Conservation (phyloP, 176 grass and related monocot species). For the Otatea glauca region DNA sequence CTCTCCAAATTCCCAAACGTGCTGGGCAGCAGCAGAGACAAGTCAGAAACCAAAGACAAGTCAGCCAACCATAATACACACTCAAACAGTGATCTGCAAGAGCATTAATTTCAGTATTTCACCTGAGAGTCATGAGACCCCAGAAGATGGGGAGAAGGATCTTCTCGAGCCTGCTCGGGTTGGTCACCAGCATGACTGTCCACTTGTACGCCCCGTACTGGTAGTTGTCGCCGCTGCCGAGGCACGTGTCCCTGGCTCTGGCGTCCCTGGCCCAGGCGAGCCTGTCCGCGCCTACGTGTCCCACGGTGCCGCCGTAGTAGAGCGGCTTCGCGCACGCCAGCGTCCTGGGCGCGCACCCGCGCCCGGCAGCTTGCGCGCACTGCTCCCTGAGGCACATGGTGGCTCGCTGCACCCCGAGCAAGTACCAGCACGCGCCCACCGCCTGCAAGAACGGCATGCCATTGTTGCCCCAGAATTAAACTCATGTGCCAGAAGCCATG, state of each 20-base stretch:
- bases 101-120: too few species aligned
- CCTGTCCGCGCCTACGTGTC: slow-evolving; percentile 20
- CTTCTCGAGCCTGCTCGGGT: slow-evolving; percentile 76
- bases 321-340: slow-evolving; percentile 64
- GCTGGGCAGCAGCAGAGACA: slow-evolving; percentile 39
- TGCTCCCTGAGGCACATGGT: slow-evolving; percentile 76
- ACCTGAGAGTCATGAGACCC: slow-evolving; percentile 74
- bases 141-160: slow-evolving; percentile 94
- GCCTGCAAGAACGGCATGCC: slow-evolving; percentile 47
- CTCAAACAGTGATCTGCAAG: too few species aligned
- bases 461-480: not conserved
- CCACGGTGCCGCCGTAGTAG: slow-evolving; percentile 56
- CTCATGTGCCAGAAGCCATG: not conserved
- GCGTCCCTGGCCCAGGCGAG: slow-evolving; percentile 62
- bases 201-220: slow-evolving; percentile 89
- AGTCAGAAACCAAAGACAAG: not conserved
- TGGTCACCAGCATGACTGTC: slow-evolving; percentile 77
- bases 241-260: slow-evolving; percentile 58
- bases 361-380: slow-evolving; percentile 27
- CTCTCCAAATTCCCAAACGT: slow-evolving; percentile 88
- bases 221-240: slow-evolving; percentile 55
- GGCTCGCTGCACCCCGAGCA: slow-evolving; percentile 78
- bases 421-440: slow-evolving; percentile 91
- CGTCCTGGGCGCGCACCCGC: slow-evolving; percentile 47
- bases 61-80: not conserved